Evolutionary conservation across 2,329 filamentous ascomycete species (phyloP), one percentile per base, ranked within the genome.

Genomic region (Hypoxylon sp.): DNA sequence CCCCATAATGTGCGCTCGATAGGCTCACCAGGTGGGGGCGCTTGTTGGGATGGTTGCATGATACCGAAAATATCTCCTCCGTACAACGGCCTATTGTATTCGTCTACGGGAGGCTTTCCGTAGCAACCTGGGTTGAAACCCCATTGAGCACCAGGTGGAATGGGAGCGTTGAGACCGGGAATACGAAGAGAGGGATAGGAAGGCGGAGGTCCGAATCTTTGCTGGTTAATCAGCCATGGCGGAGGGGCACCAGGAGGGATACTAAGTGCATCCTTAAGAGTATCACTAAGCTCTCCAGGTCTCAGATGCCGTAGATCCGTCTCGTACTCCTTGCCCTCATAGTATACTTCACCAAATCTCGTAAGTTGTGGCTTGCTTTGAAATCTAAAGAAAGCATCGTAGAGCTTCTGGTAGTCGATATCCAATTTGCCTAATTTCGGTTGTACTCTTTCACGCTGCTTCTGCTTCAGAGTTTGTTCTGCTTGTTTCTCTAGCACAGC

Each of bases 321-420:
- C 81, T 99, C 96, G 77, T 93, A 96, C 79, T 99, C 96, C 80
- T 99, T 99, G 77, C 96, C 96, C 81, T 99, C 96, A 79, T 98
- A 98, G 80, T 99, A 99, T n/a, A 99, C 94, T 80, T 99, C 96
- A 43, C 96, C 96, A 74, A 97, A 99, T 46, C 94, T 89, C 32
- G 96, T 98, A 69, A 99, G 83, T 73, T 94, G 90, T 0, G 96
- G 96, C 81, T 99, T 99, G 43, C 93, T 97, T 82, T 99, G 96
- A 78, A 97, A 97, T 65, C 94, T 89, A 85, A 99, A 99, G 84
- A 99, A 99, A 3, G 96, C 96, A 78, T 98, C 96, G 82, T 98
- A 98, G 60, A 98, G 89, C 79, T 96, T 98, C 78, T 97, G 93
- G 80, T 99, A 99, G 80, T 99, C 96, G 73, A 99, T 98, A 79